Conservation (phyloP, 1,139 yeast genomes). For the Pichia sp. region DNA sequence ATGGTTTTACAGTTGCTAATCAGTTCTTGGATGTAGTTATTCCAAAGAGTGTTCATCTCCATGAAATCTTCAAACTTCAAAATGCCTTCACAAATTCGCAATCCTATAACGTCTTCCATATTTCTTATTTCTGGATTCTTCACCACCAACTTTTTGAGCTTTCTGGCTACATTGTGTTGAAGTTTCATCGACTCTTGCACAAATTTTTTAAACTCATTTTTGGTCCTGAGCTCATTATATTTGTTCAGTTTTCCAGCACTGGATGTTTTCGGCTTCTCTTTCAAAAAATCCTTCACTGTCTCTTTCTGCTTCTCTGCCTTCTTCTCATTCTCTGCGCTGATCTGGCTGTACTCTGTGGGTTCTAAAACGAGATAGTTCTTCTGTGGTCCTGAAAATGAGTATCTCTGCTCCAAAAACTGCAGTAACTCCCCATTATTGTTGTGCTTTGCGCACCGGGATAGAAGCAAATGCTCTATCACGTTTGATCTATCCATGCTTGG, state of each 20-base stretch:
- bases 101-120: constrained; percentile 23
- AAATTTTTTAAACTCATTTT: constrained; percentile 40
- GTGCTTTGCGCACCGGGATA: constrained; percentile 39
- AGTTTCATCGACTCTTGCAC: constrained; percentile 31
- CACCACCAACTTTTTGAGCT: constrained; percentile 30
- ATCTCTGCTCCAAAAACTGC: constrained; percentile 48
- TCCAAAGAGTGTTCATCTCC: constrained; percentile 55
- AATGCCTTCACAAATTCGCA: constrained; percentile 33
- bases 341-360: constrained; percentile 33
- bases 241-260: constrained; percentile 14
- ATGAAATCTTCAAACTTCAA: constrained; percentile 49
- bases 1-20: constrained; percentile 25
- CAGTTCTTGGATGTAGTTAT: constrained; percentile 48
- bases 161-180: constrained; percentile 34
- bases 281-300: constrained; percentile 2
- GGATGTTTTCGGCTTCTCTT: background rate
- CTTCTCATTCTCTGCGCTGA: constrained; percentile 14
- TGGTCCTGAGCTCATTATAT: constrained; percentile 27
- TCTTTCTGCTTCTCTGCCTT: constrained; percentile 7
- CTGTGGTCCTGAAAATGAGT: constrained; percentile 50
- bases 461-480: constrained; percentile 44
- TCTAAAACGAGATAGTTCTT: constrained; percentile 48
- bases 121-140: constrained; percentile 19
- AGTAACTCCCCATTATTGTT: constrained; percentile 34
- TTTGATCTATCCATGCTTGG: constrained; percentile 29